Base-by-base conservation (phyloP, 2,329 filamentous ascomycete species). In the Pseudogymnoascus sp. region DNA sequence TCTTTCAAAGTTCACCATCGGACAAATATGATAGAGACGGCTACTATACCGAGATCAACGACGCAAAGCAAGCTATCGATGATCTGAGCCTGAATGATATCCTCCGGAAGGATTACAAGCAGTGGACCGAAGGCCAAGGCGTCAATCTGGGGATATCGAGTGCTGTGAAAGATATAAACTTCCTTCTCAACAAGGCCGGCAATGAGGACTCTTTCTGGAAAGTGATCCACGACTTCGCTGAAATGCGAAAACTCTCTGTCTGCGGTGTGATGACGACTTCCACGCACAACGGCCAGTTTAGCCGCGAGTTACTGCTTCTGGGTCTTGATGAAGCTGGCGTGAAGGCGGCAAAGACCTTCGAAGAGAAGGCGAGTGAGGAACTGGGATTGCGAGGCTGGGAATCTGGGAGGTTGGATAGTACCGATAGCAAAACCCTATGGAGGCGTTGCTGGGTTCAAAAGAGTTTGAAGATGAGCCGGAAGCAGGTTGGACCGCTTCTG, bases 81-180 rank as follows among this genome's bases (percentile, higher is more conserved):
- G 66, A 70, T 0, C 74, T 94, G 50, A 76, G 74, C 37, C 73
- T 91, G 65, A 75, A 80, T 20, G 89, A 92, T 66, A 80, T 92
- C 38, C 73, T 93, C 59, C 79, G 88, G 65, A 93, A 93, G 72
- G 90, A 95, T 74, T 95, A 92, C 74, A 95, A 95, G 75, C 80
- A 89, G 69, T 94, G 89, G 89, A 75, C 74, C 9, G 82, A 84
- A 61, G 75, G 75, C 9, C 75, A 73, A 3, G 70, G 69, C 0
- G 70, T 84, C 37, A 77, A 74, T 16, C 77, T 93, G 4, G 89
- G 89, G n/a, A 83, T 90, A 60, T 83, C 83, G 67, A 82, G 82
- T 41, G 78, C 87, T 2, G 83, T 88, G 2, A 84, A 84, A 65
- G 74, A 80, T n/a, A 73, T 92, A 5, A 73, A 74, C 4, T 89